phyloP scores from a whole-genome alignment of 2,329 filamentous ascomycete genomes.

The Cryphonectria japonica region DNA sequence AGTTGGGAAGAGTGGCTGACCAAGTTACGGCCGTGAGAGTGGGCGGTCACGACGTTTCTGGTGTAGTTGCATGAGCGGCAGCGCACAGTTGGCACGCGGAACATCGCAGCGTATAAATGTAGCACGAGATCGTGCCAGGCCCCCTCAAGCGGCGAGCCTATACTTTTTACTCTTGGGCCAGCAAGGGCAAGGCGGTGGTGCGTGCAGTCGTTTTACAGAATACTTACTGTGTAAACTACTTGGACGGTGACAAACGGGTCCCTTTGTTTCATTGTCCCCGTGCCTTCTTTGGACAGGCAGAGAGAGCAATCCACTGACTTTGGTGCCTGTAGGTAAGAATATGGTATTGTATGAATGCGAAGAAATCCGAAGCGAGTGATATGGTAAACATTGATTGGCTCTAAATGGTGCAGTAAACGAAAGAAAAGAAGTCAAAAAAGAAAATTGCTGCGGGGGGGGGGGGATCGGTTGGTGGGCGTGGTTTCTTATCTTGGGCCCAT shows the following conservation, averaged over 20 bases:
- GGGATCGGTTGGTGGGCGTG: background rate
- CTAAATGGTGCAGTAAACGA: background rate
- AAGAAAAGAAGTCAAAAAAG: background rate
- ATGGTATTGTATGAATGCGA: background rate
- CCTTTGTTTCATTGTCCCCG: background rate
- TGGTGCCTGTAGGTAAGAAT: background rate
- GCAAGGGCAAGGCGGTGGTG: background rate
- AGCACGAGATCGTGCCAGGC: slow-evolving; percentile 13
- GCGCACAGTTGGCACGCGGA: slow-evolving; percentile 14
- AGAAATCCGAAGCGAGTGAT: background rate
- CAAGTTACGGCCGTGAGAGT: slow-evolving; percentile 24
- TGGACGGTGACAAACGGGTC: background rate
- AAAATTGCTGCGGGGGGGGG: too few species aligned
- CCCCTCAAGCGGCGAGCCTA: background rate
- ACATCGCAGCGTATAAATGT: slow-evolving; percentile 8
- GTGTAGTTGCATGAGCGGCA: slow-evolving; percentile 2
- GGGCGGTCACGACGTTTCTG: slow-evolving; percentile 7
- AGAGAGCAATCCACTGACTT: background rate
- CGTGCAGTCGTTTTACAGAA: background rate
- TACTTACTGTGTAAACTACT: background rate
- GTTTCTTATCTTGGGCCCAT: background rate
- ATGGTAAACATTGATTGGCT: background rate
- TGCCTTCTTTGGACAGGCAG: background rate
- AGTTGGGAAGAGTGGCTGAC: background rate
- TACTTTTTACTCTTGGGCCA: background rate